A percentile compares a stretch with the other conserved stretches of the same genome.
Conservation (phyloP, 1,139 yeast species). For the Petasospora fabianii region DNA sequence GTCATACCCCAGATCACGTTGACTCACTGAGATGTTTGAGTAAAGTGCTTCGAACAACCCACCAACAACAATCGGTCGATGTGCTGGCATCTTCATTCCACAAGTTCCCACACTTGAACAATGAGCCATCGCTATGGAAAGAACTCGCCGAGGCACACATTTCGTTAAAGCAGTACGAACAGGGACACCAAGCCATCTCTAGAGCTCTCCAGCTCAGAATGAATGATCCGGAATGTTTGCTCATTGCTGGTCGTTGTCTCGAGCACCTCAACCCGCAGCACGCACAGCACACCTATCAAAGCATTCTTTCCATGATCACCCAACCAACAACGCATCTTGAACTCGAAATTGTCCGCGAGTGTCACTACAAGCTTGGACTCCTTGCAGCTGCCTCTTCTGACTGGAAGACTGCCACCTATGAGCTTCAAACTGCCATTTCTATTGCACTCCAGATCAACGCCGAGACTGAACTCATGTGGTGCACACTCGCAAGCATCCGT, state of each 20-base stretch:
- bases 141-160: conserved; percentile 51
- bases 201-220: conserved; percentile 44
- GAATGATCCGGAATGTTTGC: conserved; percentile 43
- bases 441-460: conserved; percentile 34
- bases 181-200: conserved; percentile 47
- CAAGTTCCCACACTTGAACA: conserved; percentile 33
- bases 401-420: conserved; percentile 44
- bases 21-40: conserved; percentile 44
- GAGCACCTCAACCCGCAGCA: conserved; percentile 42
- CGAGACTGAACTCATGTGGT: conserved; percentile 36
- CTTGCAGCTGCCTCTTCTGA: conserved; percentile 50
- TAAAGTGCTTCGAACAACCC: conserved; percentile 35
- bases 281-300: conserved; percentile 45
- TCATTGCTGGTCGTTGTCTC: conserved; percentile 43
- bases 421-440: conserved; percentile 45
- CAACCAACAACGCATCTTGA: conserved; percentile 26
- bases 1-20: conserved; percentile 40
- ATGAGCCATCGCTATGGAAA: conserved; percentile 38
- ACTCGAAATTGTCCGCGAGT: conserved; percentile 44
- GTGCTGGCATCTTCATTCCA: conserved; percentile 40
- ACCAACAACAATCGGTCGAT: conserved; percentile 41
- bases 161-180: conserved; percentile 43
- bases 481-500: conserved; percentile 47
- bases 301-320: conserved; percentile 40
- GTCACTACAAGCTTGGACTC: conserved; percentile 52